Conservation (phyloP, 2,329 filamentous ascomycete species). For the Gnomoniopsis sp. region DNA sequence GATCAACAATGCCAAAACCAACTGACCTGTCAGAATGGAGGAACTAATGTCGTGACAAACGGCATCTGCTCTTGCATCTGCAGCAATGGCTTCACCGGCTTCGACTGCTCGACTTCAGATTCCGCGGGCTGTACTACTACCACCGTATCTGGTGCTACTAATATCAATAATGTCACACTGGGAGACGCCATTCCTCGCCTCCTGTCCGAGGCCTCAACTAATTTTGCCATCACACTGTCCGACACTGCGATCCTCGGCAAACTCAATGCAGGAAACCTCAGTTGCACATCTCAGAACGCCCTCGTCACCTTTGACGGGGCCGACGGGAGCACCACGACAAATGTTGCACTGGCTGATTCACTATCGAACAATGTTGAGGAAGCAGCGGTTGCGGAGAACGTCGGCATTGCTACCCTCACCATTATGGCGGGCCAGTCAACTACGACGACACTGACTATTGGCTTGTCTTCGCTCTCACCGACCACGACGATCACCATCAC, state of each 20-base stretch:
- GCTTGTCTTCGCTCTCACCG: slow-evolving; percentile 16
- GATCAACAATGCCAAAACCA: slow-evolving; percentile 54
- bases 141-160: slow-evolving; percentile 37
- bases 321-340: slow-evolving; percentile 31
- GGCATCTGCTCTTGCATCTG: slow-evolving; percentile 82
- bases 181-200: slow-evolving; percentile 76
- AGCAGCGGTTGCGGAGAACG: slow-evolving; percentile 21
- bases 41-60: slow-evolving; percentile 66
- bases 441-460: slow-evolving; percentile 31
- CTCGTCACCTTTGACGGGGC: slow-evolving; percentile 77
- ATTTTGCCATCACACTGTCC: slow-evolving; percentile 75
- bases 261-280: slow-evolving; percentile 72
- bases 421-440: slow-evolving; percentile 26
- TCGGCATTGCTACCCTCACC: slow-evolving; percentile 31
- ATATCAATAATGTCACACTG: slow-evolving; percentile 67
- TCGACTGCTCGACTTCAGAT: slow-evolving; percentile 45
- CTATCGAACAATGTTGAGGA: slow-evolving; percentile 19
- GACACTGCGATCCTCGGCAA: slow-evolving; percentile 67
- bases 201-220: slow-evolving; percentile 58
- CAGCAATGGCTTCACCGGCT: slow-evolving; percentile 75
- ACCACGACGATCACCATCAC: slow-evolving; percentile 25
- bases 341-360: slow-evolving; percentile 24
- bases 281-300: slow-evolving; percentile 81
- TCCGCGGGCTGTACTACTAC: slow-evolving; percentile 53
- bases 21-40: slow-evolving; percentile 73